Conservation (phyloP, 1,284 basidiomycete species). For the Ustilago nuda region DNA sequence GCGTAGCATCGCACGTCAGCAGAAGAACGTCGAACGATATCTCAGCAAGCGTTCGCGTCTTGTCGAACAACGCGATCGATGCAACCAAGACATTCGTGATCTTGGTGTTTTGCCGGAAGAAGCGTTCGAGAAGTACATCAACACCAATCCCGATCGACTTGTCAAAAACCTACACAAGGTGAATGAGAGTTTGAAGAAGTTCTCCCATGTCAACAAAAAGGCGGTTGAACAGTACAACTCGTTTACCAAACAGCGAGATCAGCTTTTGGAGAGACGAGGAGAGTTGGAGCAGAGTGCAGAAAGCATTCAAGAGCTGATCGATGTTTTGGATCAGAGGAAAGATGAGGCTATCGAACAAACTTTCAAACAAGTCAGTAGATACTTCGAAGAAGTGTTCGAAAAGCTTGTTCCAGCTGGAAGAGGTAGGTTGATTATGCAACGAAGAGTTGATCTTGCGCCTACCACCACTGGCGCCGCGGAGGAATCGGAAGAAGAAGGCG, state of each 20-base stretch:
- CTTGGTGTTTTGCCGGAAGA: conserved; percentile 96
- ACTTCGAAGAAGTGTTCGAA: conserved; percentile 97
- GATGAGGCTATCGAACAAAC: conserved; percentile 98
- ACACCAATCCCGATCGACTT: conserved; percentile 83
- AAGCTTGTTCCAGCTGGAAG: conserved; percentile 94
- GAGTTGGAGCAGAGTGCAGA: conserved; percentile 89
- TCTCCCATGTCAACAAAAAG: conserved; percentile 98
- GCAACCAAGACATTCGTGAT: conserved; percentile 92
- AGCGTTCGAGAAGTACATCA: conserved; percentile 93
- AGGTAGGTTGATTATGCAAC: conserved; percentile 90
- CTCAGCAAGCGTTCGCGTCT: conserved; percentile 90
- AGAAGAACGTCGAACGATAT: conserved; percentile 94
- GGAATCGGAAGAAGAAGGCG: conserved; percentile 61
- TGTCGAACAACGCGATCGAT: conserved; percentile 85
- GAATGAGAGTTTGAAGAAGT: conserved; percentile 93
- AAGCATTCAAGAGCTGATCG: conserved; percentile 94
- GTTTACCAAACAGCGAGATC: conserved; percentile 96
- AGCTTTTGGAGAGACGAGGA: conserved; percentile 83
- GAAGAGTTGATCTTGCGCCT: conserved; percentile 79
- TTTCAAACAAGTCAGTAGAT: conserved; percentile 95
- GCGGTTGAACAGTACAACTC: conserved; percentile 98
- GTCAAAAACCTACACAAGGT: conserved; percentile 89
- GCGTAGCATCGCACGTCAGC: conserved; percentile 84
- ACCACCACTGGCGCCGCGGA: conserved; percentile 65
- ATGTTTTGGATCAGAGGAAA: conserved; percentile 93